Evolutionary conservation across 2,329 filamentous ascomycete species (phyloP), one percentile per base, ranked within the genome.

Genomic region (Pyrenochaeta sp.): DNA sequence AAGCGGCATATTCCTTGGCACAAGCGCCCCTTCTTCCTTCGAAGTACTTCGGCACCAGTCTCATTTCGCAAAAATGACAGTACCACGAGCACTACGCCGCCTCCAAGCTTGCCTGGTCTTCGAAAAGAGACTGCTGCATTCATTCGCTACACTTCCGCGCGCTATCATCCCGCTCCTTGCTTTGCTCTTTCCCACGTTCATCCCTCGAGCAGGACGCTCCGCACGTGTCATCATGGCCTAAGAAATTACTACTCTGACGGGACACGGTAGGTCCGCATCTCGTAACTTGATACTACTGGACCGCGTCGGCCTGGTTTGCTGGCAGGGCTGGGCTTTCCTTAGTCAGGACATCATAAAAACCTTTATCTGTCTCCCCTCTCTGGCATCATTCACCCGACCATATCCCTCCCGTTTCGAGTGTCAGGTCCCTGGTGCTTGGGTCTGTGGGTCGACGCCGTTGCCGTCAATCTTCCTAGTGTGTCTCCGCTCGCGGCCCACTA

Each of bases 41-140:
- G 58, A 19, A 56, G 54, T 62, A 62, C 56, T 53, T 64, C 59
- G 57, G 58, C 53, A 64, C 62, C 61, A 62, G 55, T 54, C 60
- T 56, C 58, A 24, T 62, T 63, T 67, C 64, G 68, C 71, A 73
- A 73, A 76, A 72, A 77, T 76, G 71, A 74, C 65, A 75, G 72
- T 74, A 71, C 70, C 66, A 58, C 58, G 58, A 69, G 64, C 66
- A 67, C 56, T 59, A 65, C 66, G 62, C 61, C 62, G 55, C 56
- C 30, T 49, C 56, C 51, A 53, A 57, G 54, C 67, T 67, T 56
- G 65, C 61, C 63, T 56, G 52, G 59, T 49, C 52, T 40, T 50
- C 43, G 50, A 52, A 58, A 54, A 54, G 51, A 62, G 52, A 54
- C 58, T 59, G 54, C 54, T 58, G 50, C 58, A 53, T 52, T 54